Conservation (phyloP, 1,284 basidiomycete genomes). For the Hypsizygus ulmarius region DNA sequence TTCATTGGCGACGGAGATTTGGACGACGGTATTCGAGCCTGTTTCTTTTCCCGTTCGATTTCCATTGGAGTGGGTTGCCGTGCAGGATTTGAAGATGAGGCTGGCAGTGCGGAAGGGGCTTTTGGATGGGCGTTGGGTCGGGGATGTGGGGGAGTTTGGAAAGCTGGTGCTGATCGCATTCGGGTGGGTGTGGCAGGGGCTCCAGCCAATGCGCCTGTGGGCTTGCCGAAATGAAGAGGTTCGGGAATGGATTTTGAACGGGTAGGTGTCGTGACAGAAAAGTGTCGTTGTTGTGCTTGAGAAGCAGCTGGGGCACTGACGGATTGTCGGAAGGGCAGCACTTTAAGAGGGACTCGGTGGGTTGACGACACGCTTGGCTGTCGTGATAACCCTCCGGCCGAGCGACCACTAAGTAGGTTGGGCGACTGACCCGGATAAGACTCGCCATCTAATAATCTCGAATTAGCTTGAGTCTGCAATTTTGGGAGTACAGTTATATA, state of each 20-base stretch:
- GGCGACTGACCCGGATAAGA: not conserved
- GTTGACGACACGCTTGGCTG: constrained; percentile 9
- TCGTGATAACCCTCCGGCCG: not conserved
- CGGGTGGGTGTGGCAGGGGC: constrained; percentile 11
- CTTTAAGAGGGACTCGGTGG: constrained; percentile 7
- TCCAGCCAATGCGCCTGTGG: constrained; percentile 7
- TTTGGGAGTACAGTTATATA: constrained; percentile 5
- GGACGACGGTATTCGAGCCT: constrained; percentile 55
- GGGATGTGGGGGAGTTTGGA: constrained; percentile 12
- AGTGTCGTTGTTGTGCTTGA: constrained; percentile 8
- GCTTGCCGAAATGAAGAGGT: constrained; percentile 9
- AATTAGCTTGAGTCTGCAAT: not conserved
- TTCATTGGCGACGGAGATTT: constrained; percentile 58
- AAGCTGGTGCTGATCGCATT: constrained; percentile 9
- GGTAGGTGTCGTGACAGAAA: constrained; percentile 8
- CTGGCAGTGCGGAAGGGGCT: constrained; percentile 6
- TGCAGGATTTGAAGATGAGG: constrained; percentile 1
- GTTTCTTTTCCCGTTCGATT: constrained; percentile 20
- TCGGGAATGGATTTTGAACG: constrained; percentile 3
- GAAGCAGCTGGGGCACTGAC: constrained; percentile 9
- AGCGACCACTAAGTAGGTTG: not conserved
- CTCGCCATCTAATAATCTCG: not conserved
- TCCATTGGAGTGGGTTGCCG: constrained; percentile 18
- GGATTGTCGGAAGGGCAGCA: constrained; percentile 3
- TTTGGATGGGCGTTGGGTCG: constrained; percentile 12